Conservation (phyloP, 169 alveolate genomes). For the Plasmodium vivax region DNA sequence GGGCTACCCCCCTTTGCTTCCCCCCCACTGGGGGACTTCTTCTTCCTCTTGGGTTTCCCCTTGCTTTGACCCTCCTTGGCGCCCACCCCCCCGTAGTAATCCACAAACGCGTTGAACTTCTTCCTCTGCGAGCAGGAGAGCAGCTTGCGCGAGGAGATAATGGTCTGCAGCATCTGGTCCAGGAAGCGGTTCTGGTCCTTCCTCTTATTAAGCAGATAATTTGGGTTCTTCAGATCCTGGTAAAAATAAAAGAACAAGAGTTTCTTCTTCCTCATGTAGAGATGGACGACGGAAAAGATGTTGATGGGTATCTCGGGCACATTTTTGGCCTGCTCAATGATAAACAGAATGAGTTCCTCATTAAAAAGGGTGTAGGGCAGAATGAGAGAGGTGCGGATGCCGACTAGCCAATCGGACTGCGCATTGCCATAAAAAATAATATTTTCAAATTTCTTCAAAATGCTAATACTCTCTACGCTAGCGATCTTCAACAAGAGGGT, state of each 20-base stretch:
- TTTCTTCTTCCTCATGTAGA: conserved; percentile 69
- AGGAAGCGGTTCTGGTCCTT: conserved; percentile 41
- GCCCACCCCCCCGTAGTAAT: background rate
- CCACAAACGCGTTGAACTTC: conserved; percentile 7
- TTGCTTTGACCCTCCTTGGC: background rate
- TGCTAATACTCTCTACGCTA: conserved; percentile 71
- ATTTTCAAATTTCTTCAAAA: conserved; percentile 76
- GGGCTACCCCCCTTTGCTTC: too few species aligned
- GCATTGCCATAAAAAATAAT: conserved; percentile 83
- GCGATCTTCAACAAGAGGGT: conserved; percentile 75
- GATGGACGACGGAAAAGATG: conserved; percentile 65
- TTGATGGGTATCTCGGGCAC: conserved; percentile 78
- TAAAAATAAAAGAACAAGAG: conserved; percentile 56
- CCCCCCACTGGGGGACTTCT: background rate
- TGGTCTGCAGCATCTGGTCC: conserved; percentile 60
- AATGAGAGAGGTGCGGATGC: conserved; percentile 83
- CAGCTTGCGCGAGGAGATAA: conserved; percentile 44
- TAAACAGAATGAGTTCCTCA: conserved; percentile 53
- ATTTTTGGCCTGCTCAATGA: conserved; percentile 69
- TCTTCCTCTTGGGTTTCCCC: background rate
- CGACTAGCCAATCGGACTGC: conserved; percentile 84
- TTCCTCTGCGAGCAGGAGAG: conserved; percentile 12
- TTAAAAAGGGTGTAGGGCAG: conserved; percentile 76
- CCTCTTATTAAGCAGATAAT: conserved; percentile 25
- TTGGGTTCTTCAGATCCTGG: conserved; percentile 57